Evolutionary conservation across 768 basidiomycete genomes (phyloP), one percentile per base, ranked within the genome.

Genomic region (Boletus eberwhitei): DNA sequence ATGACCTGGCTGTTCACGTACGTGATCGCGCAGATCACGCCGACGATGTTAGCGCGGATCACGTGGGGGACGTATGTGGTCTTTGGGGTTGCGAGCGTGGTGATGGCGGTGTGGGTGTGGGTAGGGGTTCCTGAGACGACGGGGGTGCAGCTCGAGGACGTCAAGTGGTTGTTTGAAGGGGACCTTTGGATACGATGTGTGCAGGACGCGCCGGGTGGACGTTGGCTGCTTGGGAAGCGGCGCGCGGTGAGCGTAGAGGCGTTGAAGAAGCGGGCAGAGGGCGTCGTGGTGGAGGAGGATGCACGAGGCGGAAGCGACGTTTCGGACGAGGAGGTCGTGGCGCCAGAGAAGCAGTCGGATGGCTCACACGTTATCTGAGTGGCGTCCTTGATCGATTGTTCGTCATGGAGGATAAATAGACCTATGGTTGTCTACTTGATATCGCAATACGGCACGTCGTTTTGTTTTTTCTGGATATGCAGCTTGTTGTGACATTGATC

Each of bases 51-150:
- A 8, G 46, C 56, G 7, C 42, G 21, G 36, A 67, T 71, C 31
- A 52, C 39, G 14, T 69, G 61, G 55, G 68, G 68, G 22, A 74
- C 73, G 42, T 74, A 65, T 50, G 41, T 72, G 24, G 55, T 71
- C 17, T 74, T 74, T 49, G 73, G 73, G 2, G 40, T 64, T 24
- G 64, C 62, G 38, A 64, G 65, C 17, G 29, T 71, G 2, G 42
- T 60, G 52, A 71, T 75, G 65, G 64, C 64, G 41, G 54, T 47
- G 16, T 77, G 65, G 71, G 68, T 64, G 37, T 71, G 72, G 64
- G 56, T 59, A n/a, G 68, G 70, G 47, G 64, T 77, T 8, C 76
- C 76, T 0, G 76, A 77, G 62, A 77, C 76, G 44, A 73, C 62
- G 17, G 71, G 73, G 13, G 66, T 73, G 22, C 67, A 72, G 35